A percentile compares a stretch with the other conserved stretches of the same genome.
These are phyloP conservation scores for apple (Malus domestica) DNA, from an alignment of 306 rosid species.

Conservation along the genomic window DNA sequence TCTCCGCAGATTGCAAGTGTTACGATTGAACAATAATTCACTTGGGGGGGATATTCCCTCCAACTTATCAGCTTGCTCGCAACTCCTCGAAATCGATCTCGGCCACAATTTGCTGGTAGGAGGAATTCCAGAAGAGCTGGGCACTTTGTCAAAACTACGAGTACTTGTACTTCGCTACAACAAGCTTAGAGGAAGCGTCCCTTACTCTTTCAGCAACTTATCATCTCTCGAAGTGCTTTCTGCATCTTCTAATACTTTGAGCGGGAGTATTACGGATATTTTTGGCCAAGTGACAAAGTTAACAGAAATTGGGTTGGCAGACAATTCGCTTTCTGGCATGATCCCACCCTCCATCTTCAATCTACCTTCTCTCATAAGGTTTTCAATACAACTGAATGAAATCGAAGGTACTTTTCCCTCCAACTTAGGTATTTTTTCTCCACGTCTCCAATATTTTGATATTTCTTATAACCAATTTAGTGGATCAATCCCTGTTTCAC, in stretches of 20 bases:
- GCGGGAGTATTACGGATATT: neutral
- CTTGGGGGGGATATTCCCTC: neutral
- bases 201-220: neutral
- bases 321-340: neutral
- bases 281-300: neutral
- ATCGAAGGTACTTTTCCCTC: neutral
- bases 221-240: neutral
- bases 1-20: neutral
- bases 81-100: neutral
- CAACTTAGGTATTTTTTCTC: neutral
- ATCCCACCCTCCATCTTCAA: neutral
- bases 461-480: neutral
- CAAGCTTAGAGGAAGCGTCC: neutral
- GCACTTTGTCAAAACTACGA: neutral
- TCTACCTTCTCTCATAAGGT: neutral
- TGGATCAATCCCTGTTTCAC: neutral
- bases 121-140: neutral
- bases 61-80: neutral
- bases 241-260: neutral
- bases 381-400: neutral
- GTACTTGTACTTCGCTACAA: neutral
- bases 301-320: neutral
- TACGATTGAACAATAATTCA: neutral
- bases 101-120: neutral
- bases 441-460: neutral